Evolutionary conservation across 129 eudicot species (phyloP).

Genomic region (Artemisia tridentata): DNA sequence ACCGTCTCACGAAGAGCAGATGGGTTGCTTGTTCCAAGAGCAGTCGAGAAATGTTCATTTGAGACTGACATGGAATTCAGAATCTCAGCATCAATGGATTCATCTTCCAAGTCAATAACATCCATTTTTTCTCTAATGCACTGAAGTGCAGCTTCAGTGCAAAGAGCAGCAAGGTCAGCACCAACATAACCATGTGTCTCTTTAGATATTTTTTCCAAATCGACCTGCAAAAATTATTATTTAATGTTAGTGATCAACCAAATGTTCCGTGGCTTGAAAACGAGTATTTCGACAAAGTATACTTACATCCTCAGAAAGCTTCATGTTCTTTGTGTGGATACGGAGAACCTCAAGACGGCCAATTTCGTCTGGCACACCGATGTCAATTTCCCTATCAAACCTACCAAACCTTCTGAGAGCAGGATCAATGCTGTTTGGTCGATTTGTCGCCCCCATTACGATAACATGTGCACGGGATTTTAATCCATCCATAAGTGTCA

Average conservation of each 20-base stretch:
- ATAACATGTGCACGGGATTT: conserved; percentile 16
- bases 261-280: background rate
- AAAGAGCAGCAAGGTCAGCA: conserved; percentile 78
- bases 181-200: conserved; percentile 73
- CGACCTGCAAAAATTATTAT: conserved; percentile 43
- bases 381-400: conserved; percentile 12
- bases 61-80: conserved; percentile 31
- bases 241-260: background rate
- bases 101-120: conserved; percentile 68
- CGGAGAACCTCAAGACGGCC: conserved; percentile 13
- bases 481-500: conserved; percentile 10
- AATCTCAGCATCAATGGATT: conserved; percentile 65
- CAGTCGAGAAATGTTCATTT: conserved; percentile 14
- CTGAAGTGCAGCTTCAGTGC: conserved; percentile 86
- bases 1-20: conserved; percentile 14
- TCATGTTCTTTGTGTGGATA: conserved; percentile 15
- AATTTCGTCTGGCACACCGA: conserved; percentile 9
- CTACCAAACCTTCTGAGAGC: conserved; percentile 13
- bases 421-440: conserved; percentile 13
- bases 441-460: conserved; percentile 13
- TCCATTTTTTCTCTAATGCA: conserved; percentile 83
- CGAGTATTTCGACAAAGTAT: background rate
- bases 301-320: conserved; percentile 15
- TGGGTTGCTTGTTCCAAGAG: conserved; percentile 13
- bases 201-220: conserved; percentile 57